Base-by-base conservation (phyloP, 345 rosid species). In the Aegle marmelos region DNA sequence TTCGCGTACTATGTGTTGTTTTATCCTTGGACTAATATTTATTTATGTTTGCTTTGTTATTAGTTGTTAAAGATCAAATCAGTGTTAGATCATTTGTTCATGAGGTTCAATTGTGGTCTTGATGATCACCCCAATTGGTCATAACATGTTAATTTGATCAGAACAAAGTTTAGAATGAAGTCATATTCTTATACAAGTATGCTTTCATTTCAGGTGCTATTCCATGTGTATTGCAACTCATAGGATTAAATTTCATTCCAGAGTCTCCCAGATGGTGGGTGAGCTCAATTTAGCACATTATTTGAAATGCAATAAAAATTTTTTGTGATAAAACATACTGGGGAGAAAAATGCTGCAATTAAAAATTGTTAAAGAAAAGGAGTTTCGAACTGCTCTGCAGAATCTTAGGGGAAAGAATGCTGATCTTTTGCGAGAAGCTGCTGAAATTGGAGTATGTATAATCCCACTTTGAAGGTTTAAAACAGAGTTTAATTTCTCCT, bases 251-350 rank as follows among this genome's bases (percentile, higher is more conserved):
- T 63, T 85, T 86, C 78, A 73, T 86, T 68, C 88, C 89, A 0
- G 91, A 88, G 76, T 88, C 91, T 36, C 91, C 91, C 34, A 83
- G 88, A 72, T 88, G 88, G 89, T 79, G 86, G 87, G 89, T 86
- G 48, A 82, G 86, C 78, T 39, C 31, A n/a, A 50, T 28, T 53
- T 19, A 53, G 4, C 27, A 45, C 53, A 13, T 11, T 45, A 0
- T 45, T 45, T 45, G 53, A 45, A 0, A 45, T 45, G 53, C 16
- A 45, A 9, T 45, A 0, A 45, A 45, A 11, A 11, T 2, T 11
- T 45, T 10, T 45, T 11, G 17, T 45, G 53, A 45, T 45, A 45
- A 13, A 45, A 45, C 41, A 37, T 37, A 37, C 41, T 37, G 0
- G 9, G 41, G 41, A 36, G 41, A 37, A 7, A 37, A 37, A 36